Conservation (phyloP, 306 rosid species). For the Oxytropis ochrocephala region DNA sequence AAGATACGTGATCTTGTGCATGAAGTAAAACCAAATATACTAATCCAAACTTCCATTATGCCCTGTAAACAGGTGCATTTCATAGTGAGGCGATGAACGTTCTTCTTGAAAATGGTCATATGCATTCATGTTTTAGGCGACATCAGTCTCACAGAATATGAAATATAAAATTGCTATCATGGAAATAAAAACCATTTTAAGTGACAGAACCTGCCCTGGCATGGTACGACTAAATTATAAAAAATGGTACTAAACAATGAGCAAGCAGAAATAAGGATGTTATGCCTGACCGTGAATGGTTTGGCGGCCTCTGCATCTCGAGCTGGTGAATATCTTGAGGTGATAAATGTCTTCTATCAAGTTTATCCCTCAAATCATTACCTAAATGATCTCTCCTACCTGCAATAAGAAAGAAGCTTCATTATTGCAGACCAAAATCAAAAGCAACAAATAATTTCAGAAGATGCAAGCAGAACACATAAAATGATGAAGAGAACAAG, state of each 20-base stretch:
- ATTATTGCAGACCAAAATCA: constrained; percentile 8
- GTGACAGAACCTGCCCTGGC: constrained; percentile 9
- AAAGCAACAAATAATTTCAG: constrained; percentile 11
- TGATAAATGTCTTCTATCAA: constrained; percentile 64
- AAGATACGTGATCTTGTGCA: neutral
- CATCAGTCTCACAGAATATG: constrained; percentile 6
- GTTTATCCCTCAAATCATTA: constrained; percentile 78
- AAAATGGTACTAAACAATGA: constrained; percentile 16
- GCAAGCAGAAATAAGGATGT: constrained; percentile 17
- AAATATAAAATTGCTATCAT: constrained; percentile 7
- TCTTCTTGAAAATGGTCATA: constrained; percentile 1
- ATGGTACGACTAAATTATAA: neutral
- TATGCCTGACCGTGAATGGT: constrained; percentile 47
- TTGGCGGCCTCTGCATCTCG: constrained; percentile 62
- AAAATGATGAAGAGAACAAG: constrained; percentile 33
- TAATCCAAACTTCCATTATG: neutral
- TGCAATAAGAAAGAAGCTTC: constrained; percentile 34
- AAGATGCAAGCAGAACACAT: constrained; percentile 17
- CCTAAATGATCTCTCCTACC: constrained; percentile 64
- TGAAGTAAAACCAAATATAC: neutral
- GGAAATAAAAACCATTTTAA: neutral
- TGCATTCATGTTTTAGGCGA: constrained; percentile 3
- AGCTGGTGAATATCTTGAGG: constrained; percentile 52
- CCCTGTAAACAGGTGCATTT: constrained; percentile 9
- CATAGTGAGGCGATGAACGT: neutral